Base-by-base conservation (phyloP, 371 early-diverging fungal genomes). In the Rhizopus sp. region DNA sequence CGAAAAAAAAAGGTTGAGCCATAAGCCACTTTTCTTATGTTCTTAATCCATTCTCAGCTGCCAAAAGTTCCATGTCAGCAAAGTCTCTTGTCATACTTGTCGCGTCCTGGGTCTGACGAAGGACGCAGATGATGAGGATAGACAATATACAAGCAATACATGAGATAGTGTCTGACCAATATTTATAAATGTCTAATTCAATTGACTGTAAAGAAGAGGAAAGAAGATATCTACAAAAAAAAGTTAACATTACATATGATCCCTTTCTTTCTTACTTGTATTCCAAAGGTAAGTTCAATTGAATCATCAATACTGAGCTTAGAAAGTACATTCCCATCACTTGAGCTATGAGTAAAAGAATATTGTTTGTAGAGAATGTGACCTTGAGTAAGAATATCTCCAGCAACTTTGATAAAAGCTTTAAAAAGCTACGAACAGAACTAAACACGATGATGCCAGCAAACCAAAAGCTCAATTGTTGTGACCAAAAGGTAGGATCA, bases 81-180 rank as follows among this genome's bases (percentile, higher is more conserved):
- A 71, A 73, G 60, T 78, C 78, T 3, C 46, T 50, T 0, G 70
- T 70, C 41, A 78, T 53, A 31, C 60, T 66, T 13, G 69, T 61
- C 4, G 70, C 70, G 50, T 80, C 78, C 33, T 78, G 82, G 2
- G 87, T 87, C 49, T 78, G 83, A 60, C 91, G 87, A 35, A 88
- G 74, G 38, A 91, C 75, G 58, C 87, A 91, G 23, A 90, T 67
- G 35, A 91, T 69, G n/a, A 78, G 61, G 10, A 79, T 72, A 9
- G 88, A 86, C 35, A 83, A 47, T 9, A 88, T 55, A 0, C 92
- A 94, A 5, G 91, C 84, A n/a, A 90, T 72, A 41, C 95, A 70
- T 70, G 94, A 93, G 12, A 95, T 93, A 23, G 90, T 82, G 70
- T 97, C 97, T 59, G 94, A 95, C 97, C 97, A 97, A 32, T 85